A percentile compares a stretch with the other conserved stretches of the same genome.
phyloP scores from a whole-genome alignment of 2,329 filamentous ascomycete genomes.

The Falciphora oryzae region DNA sequence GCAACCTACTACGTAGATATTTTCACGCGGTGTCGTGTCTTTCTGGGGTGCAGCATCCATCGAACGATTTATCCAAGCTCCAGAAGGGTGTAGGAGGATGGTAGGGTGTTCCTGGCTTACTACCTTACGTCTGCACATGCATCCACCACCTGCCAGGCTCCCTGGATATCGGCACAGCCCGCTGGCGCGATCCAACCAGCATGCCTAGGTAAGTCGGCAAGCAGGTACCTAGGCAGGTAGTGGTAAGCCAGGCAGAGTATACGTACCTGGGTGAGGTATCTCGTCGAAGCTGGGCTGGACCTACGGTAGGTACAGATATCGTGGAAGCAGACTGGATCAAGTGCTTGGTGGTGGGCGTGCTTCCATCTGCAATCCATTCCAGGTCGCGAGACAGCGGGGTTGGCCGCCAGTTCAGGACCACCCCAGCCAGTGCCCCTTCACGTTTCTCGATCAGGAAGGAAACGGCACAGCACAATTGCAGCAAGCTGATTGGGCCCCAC shows the following conservation, averaged over 20 bases:
- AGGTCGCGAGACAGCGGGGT: not conserved
- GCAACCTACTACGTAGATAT: not conserved
- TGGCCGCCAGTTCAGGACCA: not conserved
- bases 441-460: no score
- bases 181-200: no score
- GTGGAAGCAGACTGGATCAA: not conserved
- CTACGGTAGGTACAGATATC: no score
- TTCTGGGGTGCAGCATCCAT: not conserved
- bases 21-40: not conserved
- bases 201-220: no score
- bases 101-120: not conserved
- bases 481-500: not conserved
- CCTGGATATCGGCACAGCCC: not conserved
- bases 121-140: no score
- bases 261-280: no score
- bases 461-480: no score
- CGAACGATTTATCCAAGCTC: not conserved
- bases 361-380: no score
- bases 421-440: no score
- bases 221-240: no score
- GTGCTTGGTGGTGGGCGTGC: not conserved
- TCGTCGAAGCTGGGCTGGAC: no score
- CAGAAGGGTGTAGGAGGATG: not conserved
- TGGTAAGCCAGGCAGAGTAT: no score
- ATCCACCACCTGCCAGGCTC: not conserved